Base-by-base conservation (phyloP, 805 yeast species). In the Cyberlindnera japonica region DNA sequence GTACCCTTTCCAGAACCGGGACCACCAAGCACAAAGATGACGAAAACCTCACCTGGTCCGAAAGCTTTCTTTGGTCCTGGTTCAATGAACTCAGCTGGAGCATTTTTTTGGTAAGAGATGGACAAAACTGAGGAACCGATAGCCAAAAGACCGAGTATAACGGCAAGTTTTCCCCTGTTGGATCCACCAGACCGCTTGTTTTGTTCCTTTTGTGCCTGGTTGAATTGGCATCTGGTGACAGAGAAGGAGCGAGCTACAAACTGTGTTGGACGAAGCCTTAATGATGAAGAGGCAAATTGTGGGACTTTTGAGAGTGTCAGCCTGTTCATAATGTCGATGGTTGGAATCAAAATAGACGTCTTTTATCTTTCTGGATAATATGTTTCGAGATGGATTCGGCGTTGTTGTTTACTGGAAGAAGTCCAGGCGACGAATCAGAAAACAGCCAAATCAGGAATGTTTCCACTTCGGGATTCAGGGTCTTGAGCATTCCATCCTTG, bases 1-100 rank as follows among this genome's bases (percentile, higher is more conserved):
- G 99, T 91, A 42, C 99, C 98, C 61, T 93, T 93, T 32, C 99
- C 98, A 21, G 95, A 86, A 16, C 98, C 98, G 5, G 98, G 98
- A 4, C 98, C 98, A 32, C 99, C 99, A 23, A 91, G 75, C 15
- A 91, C 96, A 62, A 87, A 91, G 20, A 90, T 73, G 5, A 91
- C 95, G 20, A 85, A 78, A 21, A 85, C 79, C 41, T 86, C 81
- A 28, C 79, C 77, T 3, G 74, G 72, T 9, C 74, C 65, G 58
- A 85, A 85, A 0, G 83, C 79, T 14, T 47, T 37, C 12, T 28
- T 29, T 35, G 29, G 30, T 1, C 29, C 40, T 15, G 54, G 57
- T 45, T 77, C 82, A 31, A 74, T 45, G 5, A 72, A 67, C 41
- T 71, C 67, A 22, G 59, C 54, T 6, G 81, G 81, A 19, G 52